Evolutionary conservation across 2,329 filamentous ascomycete genomes (phyloP), one percentile per base, ranked within the genome.

Genomic region (Monosporascus sp.): DNA sequence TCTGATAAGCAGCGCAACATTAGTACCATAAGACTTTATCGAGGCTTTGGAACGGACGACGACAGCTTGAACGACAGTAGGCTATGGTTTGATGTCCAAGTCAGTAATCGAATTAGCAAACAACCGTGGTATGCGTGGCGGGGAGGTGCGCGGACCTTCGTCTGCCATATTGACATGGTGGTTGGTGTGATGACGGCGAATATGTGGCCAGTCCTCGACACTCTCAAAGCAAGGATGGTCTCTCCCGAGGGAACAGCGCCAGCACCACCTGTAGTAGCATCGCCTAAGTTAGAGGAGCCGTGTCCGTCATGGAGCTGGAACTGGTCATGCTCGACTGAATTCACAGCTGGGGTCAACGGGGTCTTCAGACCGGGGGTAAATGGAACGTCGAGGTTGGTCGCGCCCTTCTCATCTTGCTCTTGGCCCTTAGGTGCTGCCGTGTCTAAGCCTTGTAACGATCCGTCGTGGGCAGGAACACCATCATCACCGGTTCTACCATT

Each of bases 111-210:
- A 59, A 59, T 56, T 27, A 59, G 64, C 39, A 51, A 38, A 48
- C 52, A 52, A 51, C 47, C 52, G 48, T 49, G 17, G 41, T 39
- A 39, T 47, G 50, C 51, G 50, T 39, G 24, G 37, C 50, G 24
- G 34, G 31, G 36, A 50, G 25, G 42, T 3, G 48, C 18, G 64
- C 77, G 55, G 78, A 91, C 90, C 81, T 93, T 93, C 51, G 90
- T 93, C 74, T 99, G 94, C 94, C 94, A 99, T 60, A 99, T 80
- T n/a, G 89, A 90, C 69, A 99, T 83, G 14, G 89, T 88, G 2
- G 89, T 89, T 5, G 82, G 75, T 1, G 93, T 97, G 65, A 97
- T 90, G 47, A 90, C 90, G 49, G 89, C 89, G 72, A 99, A 97
- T 56, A 84, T 74, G 64, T 92, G 87, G 41, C 92, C 92, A 52